Conservation (phyloP, 2,329 filamentous ascomycete genomes). For the Pyrenophora graminea region DNA sequence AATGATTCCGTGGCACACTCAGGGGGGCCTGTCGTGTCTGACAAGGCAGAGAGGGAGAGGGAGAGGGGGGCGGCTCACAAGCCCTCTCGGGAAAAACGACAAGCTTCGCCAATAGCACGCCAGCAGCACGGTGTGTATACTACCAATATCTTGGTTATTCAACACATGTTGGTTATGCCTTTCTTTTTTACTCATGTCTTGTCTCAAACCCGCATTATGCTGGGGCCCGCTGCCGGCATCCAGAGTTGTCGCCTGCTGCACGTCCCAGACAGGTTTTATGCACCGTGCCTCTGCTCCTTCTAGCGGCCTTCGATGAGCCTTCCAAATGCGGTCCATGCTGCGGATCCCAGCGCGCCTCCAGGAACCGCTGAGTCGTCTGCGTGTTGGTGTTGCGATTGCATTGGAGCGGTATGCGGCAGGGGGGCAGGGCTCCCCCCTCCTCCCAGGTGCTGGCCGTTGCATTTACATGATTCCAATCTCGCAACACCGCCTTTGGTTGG, state of each 20-base stretch:
- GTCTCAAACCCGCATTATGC: constrained; percentile 22
- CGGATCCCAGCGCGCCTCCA: constrained; percentile 15
- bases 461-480: too few relatives aligned
- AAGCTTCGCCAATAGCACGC: constrained; percentile 19
- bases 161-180: constrained; percentile 9
- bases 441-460: too few relatives aligned
- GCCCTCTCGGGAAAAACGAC: constrained; percentile 7
- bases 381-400: constrained; percentile 8
- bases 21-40: constrained; percentile 24
- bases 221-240: constrained; percentile 24
- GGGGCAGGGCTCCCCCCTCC: too few relatives aligned
- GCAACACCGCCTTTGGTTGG: too few relatives aligned
- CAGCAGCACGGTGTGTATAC: constrained; percentile 1
- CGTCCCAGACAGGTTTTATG: constrained; percentile 24
- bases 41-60: constrained; percentile 16
- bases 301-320: constrained; percentile 33
- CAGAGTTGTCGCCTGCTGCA: constrained; percentile 27
- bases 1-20: constrained; percentile 22
- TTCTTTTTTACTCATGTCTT: constrained; percentile 14
- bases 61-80: constrained; percentile 4
- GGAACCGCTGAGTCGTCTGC: constrained; percentile 19
- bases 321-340: constrained; percentile 24
- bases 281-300: constrained; percentile 27
- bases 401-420: not conserved
- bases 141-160: constrained; percentile 17